These are phyloP conservation scores for Amphicarpaea edgeworthii DNA, from an alignment of 306 rosid species.

Conservation along the genomic window DNA sequence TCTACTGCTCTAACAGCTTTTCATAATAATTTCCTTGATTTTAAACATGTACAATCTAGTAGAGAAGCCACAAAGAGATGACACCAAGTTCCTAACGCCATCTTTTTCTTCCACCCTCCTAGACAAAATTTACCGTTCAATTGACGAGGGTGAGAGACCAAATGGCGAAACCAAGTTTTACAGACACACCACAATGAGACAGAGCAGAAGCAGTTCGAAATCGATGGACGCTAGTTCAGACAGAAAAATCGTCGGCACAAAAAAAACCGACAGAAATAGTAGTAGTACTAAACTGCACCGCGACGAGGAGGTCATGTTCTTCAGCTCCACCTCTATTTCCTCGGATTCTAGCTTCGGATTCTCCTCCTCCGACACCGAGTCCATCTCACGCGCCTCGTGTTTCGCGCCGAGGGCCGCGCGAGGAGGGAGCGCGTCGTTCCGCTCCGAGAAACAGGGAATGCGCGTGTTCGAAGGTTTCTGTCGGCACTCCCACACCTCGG, in stretches of 20 bases:
- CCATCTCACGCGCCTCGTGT: conserved; percentile 57
- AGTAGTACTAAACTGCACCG: conserved; percentile 18
- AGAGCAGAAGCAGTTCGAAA: background rate
- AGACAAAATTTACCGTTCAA: conserved; percentile 86
- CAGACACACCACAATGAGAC: conserved; percentile 60
- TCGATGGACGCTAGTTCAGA: background rate
- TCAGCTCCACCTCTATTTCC: conserved; percentile 83
- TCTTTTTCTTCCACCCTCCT: conserved; percentile 87
- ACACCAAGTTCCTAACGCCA: conserved; percentile 52
- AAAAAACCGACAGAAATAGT: conserved; percentile 51
- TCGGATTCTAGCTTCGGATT: conserved; percentile 86
- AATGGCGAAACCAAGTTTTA: conserved; percentile 54
- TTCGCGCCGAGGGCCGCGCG: conserved; percentile 59
- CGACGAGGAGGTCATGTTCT: conserved; percentile 67
- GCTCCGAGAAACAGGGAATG: conserved; percentile 46
- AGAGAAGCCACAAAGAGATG: conserved; percentile 51
- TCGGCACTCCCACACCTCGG: conserved; percentile 2
- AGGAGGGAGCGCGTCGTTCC: conserved; percentile 48
- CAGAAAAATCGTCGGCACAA: conserved; percentile 27
- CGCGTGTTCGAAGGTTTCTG: conserved; percentile 45
- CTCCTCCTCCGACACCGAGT: conserved; percentile 93
- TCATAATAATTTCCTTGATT: background rate
- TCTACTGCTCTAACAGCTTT: too few species aligned
- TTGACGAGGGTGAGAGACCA: conserved; percentile 64
- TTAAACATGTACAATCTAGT: conserved; percentile 59